Conservation (phyloP, 164 flowering plant species). For the Vitis riparia region DNA sequence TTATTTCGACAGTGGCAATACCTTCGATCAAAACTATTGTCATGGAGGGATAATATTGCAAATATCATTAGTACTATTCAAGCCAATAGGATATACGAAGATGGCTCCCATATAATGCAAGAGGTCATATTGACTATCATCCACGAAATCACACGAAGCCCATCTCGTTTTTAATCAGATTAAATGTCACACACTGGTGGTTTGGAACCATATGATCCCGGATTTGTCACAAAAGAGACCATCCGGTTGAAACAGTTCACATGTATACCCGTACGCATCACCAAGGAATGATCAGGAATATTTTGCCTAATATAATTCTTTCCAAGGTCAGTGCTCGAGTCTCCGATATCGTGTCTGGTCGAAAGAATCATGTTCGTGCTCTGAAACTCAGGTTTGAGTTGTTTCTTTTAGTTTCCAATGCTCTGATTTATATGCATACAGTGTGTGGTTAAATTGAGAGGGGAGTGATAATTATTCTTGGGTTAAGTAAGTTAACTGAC, state of each 20-base stretch:
- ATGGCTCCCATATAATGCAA: too few species aligned
- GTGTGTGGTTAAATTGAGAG: conserved; percentile 22
- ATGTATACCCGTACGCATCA: conserved; percentile 36
- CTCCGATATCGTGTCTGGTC: conserved; percentile 26
- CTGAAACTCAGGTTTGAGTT: conserved; percentile 52
- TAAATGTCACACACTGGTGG: conserved; percentile 29
- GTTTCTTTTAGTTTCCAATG: conserved; percentile 49
- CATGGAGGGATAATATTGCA: too few species aligned
- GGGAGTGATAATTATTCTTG: too few species aligned
- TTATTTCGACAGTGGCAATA: too few species aligned
- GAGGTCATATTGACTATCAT: conserved; percentile 44
- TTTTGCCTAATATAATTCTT: conserved; percentile 39
- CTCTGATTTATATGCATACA: conserved; percentile 55
- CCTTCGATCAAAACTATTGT: too few species aligned
- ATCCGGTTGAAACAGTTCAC: conserved; percentile 39
- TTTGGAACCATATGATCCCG: conserved; percentile 51
- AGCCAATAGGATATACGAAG: too few species aligned
- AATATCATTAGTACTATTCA: too few species aligned
- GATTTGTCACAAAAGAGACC: conserved; percentile 38
- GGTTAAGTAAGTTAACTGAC: too few species aligned
- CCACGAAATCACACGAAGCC: conserved; percentile 35
- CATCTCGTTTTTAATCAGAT: conserved; percentile 36
- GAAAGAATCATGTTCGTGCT: conserved; percentile 40
- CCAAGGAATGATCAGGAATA: conserved; percentile 22
- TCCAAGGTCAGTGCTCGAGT: conserved; percentile 56